phyloP scores from a whole-genome alignment of 306 rosid species.

The Astragalus glycyphyllos region DNA sequence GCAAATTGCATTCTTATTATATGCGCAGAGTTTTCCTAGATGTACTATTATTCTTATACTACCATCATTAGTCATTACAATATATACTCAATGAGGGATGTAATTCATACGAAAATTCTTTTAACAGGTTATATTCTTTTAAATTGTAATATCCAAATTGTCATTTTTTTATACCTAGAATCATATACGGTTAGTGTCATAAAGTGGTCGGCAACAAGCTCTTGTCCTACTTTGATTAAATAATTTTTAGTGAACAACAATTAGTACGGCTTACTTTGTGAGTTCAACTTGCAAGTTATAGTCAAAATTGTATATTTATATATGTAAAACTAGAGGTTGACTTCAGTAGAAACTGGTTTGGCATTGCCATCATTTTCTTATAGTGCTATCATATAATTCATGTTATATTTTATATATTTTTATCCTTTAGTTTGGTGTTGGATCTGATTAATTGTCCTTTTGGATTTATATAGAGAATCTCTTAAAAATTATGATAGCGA shows the following conservation, averaged over 20 bases:
- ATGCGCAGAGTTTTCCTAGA: slow-evolving; percentile 22
- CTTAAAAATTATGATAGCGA: no score
- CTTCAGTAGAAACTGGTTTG: slow-evolving; percentile 10
- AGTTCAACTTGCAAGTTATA: neutral
- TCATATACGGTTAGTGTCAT: neutral
- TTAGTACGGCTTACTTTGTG: slow-evolving; percentile 3
- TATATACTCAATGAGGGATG: slow-evolving; percentile 41
- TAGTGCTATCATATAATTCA: neutral
- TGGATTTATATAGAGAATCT: no score
- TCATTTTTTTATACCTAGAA: slow-evolving; percentile 20
- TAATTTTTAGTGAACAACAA: neutral
- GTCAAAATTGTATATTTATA: neutral
- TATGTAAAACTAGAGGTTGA: neutral
- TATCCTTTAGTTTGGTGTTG: no score
- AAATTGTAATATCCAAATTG: slow-evolving; percentile 17
- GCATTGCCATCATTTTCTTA: neutral
- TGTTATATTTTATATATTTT: no score
- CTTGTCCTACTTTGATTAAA: neutral
- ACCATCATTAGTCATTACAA: slow-evolving; percentile 9
- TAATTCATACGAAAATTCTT: slow-evolving; percentile 48
- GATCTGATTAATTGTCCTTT: no score
- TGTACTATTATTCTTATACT: slow-evolving; percentile 4
- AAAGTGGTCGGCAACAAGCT: neutral
- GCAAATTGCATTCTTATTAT: slow-evolving; percentile 29
- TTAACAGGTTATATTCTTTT: slow-evolving; percentile 40